A percentile compares a stretch with the other conserved stretches of the same genome.
phyloP scores from a whole-genome alignment of 2,329 filamentous ascomycete species.

The Pseudopithomyces maydicus region DNA sequence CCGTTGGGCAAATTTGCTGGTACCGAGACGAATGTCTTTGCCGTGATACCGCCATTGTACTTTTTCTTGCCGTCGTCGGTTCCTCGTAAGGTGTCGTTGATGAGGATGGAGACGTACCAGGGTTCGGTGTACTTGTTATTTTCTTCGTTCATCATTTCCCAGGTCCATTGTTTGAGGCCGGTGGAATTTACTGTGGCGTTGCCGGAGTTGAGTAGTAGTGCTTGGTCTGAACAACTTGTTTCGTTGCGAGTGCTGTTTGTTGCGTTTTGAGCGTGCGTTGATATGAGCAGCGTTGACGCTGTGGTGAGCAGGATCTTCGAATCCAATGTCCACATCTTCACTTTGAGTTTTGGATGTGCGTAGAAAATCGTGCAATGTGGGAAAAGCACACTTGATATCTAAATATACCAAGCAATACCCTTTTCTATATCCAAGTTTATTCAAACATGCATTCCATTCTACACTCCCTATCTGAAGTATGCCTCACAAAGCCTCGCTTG shows the following conservation, averaged over 20 bases:
- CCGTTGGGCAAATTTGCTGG: not conserved
- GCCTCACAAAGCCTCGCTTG: not conserved
- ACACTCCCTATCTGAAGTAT: too few species aligned
- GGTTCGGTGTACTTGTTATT: too few species aligned
- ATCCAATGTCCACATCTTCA: not conserved
- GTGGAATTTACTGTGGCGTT: not conserved
- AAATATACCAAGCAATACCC: too few species aligned
- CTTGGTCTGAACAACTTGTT: too few species aligned
- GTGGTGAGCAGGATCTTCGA: not conserved
- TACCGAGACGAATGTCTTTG: not conserved
- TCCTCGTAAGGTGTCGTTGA: conserved; percentile 3
- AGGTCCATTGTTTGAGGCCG: not conserved
- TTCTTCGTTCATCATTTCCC: too few species aligned
- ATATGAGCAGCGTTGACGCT: not conserved
- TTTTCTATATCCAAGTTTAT: too few species aligned
- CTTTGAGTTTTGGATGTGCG: not conserved
- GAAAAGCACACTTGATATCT: not conserved
- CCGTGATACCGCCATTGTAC: not conserved
- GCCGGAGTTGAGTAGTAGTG: not conserved
- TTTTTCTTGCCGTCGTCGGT: too few species aligned
- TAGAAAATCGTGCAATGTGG: not conserved
- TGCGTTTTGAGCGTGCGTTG: not conserved
- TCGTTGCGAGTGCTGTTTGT: not conserved
- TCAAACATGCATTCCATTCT: too few species aligned
- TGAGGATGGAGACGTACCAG: not conserved